Percentiles rank a stretch among this genome's conserved stretches.
phyloP scores from a whole-genome alignment of 1,139 yeast species.

The Protomyces lactucae-debilis region DNA sequence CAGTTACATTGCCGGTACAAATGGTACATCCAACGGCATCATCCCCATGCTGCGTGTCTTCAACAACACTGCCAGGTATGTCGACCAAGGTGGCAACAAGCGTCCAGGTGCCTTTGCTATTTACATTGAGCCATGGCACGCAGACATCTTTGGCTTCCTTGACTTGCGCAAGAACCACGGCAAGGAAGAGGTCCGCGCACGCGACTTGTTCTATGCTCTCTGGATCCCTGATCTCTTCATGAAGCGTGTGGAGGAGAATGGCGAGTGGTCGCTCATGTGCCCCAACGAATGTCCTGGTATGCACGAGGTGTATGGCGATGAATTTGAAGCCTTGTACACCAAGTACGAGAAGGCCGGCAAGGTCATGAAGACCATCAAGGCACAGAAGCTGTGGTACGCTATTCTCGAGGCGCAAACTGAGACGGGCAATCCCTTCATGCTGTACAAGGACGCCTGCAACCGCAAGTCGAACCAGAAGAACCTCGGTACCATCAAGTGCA shows the following conservation, averaged over 20 bases:
- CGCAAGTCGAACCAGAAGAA: constrained; percentile 78
- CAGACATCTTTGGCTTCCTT: constrained; percentile 75
- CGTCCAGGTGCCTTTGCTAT: constrained; percentile 91
- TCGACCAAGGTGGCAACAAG: constrained; percentile 91
- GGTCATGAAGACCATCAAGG: constrained; percentile 68
- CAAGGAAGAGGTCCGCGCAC: constrained; percentile 82
- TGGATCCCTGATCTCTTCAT: constrained; percentile 89
- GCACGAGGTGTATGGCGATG: constrained; percentile 73
- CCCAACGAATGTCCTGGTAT: constrained; percentile 87
- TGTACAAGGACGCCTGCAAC: constrained; percentile 85
- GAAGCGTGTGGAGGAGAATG: constrained; percentile 77
- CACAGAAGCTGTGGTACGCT: constrained; percentile 84
- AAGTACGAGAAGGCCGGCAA: constrained; percentile 67
- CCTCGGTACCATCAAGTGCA: constrained; percentile 79
- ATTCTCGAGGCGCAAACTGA: constrained; percentile 86
- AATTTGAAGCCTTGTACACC: constrained; percentile 64
- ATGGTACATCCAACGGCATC: constrained; percentile 82
- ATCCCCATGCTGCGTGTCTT: constrained; percentile 87
- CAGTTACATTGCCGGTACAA: constrained; percentile 80
- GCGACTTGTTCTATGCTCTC: constrained; percentile 84
- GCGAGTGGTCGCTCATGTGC: constrained; percentile 78
- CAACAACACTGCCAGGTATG: constrained; percentile 88
- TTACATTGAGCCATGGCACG: constrained; percentile 89
- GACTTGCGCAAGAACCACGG: constrained; percentile 88
- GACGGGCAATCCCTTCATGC: constrained; percentile 89